Base-by-base conservation (phyloP, 2,329 filamentous ascomycete species). In the Penicillium italicum region DNA sequence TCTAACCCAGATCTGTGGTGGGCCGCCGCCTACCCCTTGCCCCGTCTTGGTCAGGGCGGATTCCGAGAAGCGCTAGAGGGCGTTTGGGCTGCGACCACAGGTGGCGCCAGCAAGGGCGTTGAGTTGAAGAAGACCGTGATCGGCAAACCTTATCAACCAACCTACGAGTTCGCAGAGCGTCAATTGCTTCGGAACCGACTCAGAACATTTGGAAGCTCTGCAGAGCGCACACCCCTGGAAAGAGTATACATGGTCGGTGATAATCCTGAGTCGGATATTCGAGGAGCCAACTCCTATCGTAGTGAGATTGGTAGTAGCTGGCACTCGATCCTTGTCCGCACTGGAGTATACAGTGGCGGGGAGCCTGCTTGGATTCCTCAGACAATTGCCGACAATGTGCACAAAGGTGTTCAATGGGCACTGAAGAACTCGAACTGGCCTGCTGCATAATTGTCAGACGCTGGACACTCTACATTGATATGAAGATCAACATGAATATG, bases 181-280 rank as follows among this genome's bases (percentile, higher is more conserved):
- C 82, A 89, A 49, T 78, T 97, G 49, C 75, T 84, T 50, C 75
- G 76, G 56, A 85, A 89, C 69, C 79, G 88, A 20, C 73, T 78
- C 22, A 69, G 74, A 16, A 57, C 84, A 24, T 76, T 85, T 46
- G 67, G 72, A 16, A 43, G 31, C 44, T 61, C 59, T 57, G 59
- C 68, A 26, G 61, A 65, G 30, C 54, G 73, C 3, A 72, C 67
- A 20, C 80, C 81, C n/a, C 73, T 96, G 53, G 79, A 80, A 66
- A 83, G 81, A 41, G 91, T 97, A 11, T 97, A 96, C 74, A 97
- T 97, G 93, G 84, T 97, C 40, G 94, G 94, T 6, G 89, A 93
- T 68, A 93, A 93, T 67, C 89, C 89, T 5, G 90, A 90, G 69
- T 94, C 89, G 64, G 94, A 99, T 71, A 96, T 99, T 62, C 79